phyloP scores from a whole-genome alignment of 306 rosid genomes.

The Quillaja saponaria region DNA sequence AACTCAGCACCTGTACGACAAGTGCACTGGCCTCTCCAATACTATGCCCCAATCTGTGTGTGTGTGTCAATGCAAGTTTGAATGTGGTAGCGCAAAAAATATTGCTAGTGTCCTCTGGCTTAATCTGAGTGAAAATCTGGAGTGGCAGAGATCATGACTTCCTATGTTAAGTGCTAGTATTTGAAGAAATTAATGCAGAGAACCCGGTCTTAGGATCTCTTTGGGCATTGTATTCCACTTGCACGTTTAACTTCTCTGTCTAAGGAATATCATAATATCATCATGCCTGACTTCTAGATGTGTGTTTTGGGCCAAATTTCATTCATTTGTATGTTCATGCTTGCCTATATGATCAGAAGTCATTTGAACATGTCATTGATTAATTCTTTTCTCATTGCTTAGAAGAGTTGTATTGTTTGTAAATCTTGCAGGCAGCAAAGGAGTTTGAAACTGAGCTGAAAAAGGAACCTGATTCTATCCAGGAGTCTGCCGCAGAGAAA shows the following conservation, averaged over 20 bases:
- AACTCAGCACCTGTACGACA: too few species aligned
- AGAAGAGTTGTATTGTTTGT: constrained; percentile 27
- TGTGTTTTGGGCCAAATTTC: constrained; percentile 10
- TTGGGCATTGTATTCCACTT: constrained; percentile 1
- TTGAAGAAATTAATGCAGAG: too few species aligned
- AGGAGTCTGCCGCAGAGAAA: constrained; percentile 48
- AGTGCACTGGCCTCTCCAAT: too few species aligned
- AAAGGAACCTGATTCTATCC: constrained; percentile 56
- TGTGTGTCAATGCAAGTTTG: too few species aligned
- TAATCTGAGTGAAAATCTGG: too few species aligned
- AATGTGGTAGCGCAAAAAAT: too few species aligned
- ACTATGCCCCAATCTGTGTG: too few species aligned
- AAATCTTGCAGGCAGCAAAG: constrained; percentile 80
- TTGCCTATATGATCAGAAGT: constrained; percentile 2
- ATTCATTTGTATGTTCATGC: neutral
- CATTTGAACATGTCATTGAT: neutral
- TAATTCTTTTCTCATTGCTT: constrained; percentile 7
- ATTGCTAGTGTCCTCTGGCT: too few species aligned
- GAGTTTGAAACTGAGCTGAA: constrained; percentile 93
- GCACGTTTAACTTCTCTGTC: constrained; percentile 3
- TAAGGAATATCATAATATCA: neutral
- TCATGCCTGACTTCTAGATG: neutral
- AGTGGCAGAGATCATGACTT: too few species aligned
- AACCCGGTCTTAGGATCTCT: neutral
- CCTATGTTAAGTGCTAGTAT: too few species aligned